phyloP scores from a whole-genome alignment of 495 filamentous ascomycete genomes.

The Penicillium odoratum region DNA sequence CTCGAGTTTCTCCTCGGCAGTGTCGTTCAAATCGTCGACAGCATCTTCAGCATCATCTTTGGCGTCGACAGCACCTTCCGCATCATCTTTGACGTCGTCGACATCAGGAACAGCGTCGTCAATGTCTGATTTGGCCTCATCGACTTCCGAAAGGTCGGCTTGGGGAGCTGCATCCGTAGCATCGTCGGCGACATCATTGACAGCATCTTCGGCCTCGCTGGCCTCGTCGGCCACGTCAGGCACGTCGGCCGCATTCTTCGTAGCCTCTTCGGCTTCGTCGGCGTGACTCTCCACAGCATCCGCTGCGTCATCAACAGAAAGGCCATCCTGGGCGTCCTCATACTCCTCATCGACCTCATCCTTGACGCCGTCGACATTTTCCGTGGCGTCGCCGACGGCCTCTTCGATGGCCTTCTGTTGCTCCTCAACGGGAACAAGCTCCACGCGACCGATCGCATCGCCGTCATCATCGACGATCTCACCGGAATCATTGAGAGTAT shows the following conservation, averaged over 20 bases:
- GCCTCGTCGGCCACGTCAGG: constrained; percentile 14
- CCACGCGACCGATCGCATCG: constrained; percentile 58
- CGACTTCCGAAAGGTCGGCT: constrained; percentile 1
- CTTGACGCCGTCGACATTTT: constrained; percentile 14
- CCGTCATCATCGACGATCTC: constrained; percentile 67
- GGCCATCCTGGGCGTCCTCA: constrained; percentile 32
- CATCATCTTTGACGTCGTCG: no score
- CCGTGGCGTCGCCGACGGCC: constrained; percentile 14
- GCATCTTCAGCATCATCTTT: constrained; percentile 11
- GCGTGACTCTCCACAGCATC: constrained; percentile 20
- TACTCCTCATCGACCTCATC: constrained; percentile 38
- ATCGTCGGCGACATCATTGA: constrained; percentile 25
- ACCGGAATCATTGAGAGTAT: constrained; percentile 59
- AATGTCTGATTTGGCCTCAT: background rate
- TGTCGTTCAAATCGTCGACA: constrained; percentile 23
- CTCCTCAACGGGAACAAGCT: constrained; percentile 47
- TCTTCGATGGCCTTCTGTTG: constrained; percentile 33
- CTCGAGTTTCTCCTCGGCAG: constrained; percentile 3
- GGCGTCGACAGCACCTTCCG: constrained; percentile 8
- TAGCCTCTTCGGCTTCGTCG: constrained; percentile 29
- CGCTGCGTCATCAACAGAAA: constrained; percentile 23
- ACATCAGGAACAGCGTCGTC: background rate
- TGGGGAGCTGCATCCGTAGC: constrained; percentile 23
- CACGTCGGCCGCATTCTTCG: constrained; percentile 20
- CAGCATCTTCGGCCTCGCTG: constrained; percentile 21